A percentile compares a stretch with the other conserved stretches of the same genome.
Evolutionary conservation across 345 rosid species (phyloP).

Genomic region (Eucalyptus marginata): DNA sequence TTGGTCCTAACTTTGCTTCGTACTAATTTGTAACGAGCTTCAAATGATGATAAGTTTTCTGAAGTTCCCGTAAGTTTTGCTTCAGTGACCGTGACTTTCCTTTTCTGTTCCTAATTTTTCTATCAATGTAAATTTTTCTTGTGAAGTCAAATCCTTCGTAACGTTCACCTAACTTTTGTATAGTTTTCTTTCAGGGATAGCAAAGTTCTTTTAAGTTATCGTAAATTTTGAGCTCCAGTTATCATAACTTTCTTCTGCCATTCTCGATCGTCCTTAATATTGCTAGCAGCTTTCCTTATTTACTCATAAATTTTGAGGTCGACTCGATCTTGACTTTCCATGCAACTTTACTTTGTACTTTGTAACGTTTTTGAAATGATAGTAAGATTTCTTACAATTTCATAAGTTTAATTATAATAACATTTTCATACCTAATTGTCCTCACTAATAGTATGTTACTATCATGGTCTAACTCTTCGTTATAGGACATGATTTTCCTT

Average conservation of each 20-base stretch:
- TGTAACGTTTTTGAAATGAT: background rate
- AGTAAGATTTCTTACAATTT: background rate
- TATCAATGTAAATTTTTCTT: background rate
- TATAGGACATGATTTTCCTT: background rate
- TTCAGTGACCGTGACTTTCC: background rate
- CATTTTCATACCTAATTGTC: background rate
- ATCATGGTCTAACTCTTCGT: background rate
- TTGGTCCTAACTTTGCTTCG: background rate
- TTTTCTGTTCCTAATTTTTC: no score
- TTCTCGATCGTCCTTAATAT: background rate
- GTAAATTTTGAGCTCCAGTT: background rate
- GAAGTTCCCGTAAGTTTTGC: background rate
- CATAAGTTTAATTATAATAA: background rate
- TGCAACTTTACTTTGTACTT: background rate
- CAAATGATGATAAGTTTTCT: background rate
- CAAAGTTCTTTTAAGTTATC: background rate
- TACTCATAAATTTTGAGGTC: background rate
- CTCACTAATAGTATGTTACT: background rate
- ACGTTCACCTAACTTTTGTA: background rate
- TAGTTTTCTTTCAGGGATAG: background rate
- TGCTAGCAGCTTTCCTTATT: background rate
- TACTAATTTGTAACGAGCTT: background rate
- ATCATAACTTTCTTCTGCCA: background rate
- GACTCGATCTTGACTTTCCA: background rate
- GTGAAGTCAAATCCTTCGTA: background rate